Evolutionary conservation across 2,329 filamentous ascomycete genomes (phyloP), one percentile per base, ranked within the genome.

Genomic region (Pseudogymnoascus sp.): DNA sequence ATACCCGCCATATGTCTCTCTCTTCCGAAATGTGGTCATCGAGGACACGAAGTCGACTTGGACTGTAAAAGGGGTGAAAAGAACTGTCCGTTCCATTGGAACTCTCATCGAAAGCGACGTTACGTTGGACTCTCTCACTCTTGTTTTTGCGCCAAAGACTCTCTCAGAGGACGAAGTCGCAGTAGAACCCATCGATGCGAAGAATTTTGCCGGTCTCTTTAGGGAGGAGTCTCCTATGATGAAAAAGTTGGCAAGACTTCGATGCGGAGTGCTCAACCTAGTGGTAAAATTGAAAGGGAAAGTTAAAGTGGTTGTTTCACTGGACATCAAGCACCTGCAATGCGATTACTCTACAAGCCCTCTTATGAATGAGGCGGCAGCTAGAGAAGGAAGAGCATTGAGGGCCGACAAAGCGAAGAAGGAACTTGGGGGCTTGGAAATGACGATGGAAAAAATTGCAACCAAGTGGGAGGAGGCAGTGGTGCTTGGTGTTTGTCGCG

Each of bases 161-260:
- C 61, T 58, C 1, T 43, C 64, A 22, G 62, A 63, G 4, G 64
- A 63, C 9, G 65, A 62, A 1, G 63, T 62, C 4, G 4, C 63
- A 0, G 65, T 65, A 8, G 7, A 58, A 18, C 60, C 70, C 11
- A 6, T 6, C 6, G 57, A 61, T 36, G 61, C 63, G 2, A 58
- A 65, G 11, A 65, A 63, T 3, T 71, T 70, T 37, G 63, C 66
- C 0, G 65, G 69, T 59, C 70, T 70, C 41, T 61, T 71, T 2
- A 64, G 60, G 54, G 43, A 60, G 7, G 33, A 38, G 4, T 63
- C 67, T 9, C 35, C 30, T 3, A 36, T 71, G 8, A 67, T 71
- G 65, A 57, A 12, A 14, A 61, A 63, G 18, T 57, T 71, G 11
- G 58, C 36, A 5, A 60, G 60, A 12, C 54, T 71, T 8, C 57